A percentile compares a stretch with the other conserved stretches of the same genome.
Conservation (phyloP, 1,284 basidiomycete genomes). For the Taiwanofungus camphoratus region DNA sequence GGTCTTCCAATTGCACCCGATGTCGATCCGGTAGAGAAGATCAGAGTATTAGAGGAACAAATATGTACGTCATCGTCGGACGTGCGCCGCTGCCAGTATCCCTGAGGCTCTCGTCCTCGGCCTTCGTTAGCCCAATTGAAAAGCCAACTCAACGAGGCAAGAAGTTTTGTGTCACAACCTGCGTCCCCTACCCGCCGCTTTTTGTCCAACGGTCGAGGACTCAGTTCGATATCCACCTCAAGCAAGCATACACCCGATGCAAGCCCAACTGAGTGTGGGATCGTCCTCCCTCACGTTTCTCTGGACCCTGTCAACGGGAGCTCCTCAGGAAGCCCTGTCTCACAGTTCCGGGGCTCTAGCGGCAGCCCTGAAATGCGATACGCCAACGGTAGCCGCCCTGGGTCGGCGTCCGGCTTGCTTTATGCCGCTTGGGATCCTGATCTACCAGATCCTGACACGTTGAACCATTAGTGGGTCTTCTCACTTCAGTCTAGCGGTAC, state of each 20-base stretch:
- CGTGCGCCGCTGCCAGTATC: too few relatives aligned
- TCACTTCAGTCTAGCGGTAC: constrained; percentile 8
- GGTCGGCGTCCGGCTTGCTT: constrained; percentile 57
- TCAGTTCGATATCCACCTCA: constrained; percentile 18
- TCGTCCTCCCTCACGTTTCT: constrained; percentile 43
- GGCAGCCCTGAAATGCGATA: constrained; percentile 43
- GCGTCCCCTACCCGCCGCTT: constrained; percentile 34
- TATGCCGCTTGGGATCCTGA: constrained; percentile 79
- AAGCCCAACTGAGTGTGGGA: constrained; percentile 26
- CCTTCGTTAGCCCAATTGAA: constrained; percentile 53
- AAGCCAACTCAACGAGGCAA: constrained; percentile 52
- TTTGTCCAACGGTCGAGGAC: constrained; percentile 17
- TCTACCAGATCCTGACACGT: constrained; percentile 62
- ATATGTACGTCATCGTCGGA: constrained; percentile 43
- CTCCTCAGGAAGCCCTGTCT: constrained; percentile 36
- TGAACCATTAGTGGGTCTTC: constrained; percentile 65
- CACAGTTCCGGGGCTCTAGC: constrained; percentile 41
- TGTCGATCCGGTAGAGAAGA: constrained; percentile 68
- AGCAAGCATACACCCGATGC: constrained; percentile 19
- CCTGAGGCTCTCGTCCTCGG: not conserved
- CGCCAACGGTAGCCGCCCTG: constrained; percentile 12
- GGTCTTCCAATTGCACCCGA: constrained; percentile 69
- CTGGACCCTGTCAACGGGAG: constrained; percentile 33
- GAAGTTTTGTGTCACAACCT: constrained; percentile 33
- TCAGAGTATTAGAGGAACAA: constrained; percentile 70